Evolutionary conservation across 192 early-diverging fungal genomes (phyloP).

Genomic region (Backusella australiensis): DNA sequence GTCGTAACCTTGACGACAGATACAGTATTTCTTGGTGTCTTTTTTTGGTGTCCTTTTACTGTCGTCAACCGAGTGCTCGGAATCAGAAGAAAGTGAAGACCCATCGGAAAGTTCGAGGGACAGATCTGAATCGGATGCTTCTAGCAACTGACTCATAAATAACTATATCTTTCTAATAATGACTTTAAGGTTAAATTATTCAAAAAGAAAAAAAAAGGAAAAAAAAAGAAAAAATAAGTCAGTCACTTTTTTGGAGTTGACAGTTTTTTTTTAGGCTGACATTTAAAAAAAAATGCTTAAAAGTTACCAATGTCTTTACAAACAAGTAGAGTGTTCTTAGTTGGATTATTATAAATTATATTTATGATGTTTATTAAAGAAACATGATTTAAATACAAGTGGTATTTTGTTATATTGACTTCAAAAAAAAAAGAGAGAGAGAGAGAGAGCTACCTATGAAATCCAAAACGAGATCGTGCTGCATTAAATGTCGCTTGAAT

Average conservation of each 20-base stretch:
- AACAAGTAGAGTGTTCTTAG: too few relatives aligned
- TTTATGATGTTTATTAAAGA: too few relatives aligned
- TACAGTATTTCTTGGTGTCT: constrained; percentile 43
- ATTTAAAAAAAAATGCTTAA: background rate
- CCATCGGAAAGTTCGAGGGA: constrained; percentile 29
- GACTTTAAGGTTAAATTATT: background rate
- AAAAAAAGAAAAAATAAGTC: background rate
- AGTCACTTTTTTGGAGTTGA: too few relatives aligned
- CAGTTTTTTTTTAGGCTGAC: background rate
- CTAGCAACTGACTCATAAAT: constrained; percentile 1
- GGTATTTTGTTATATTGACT: too few relatives aligned
- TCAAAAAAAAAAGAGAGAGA: too few relatives aligned
- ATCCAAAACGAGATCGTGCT: too few relatives aligned
- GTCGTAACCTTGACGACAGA: constrained; percentile 50
- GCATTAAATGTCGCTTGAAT: too few relatives aligned
- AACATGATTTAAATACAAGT: too few relatives aligned
- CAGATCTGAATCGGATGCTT: constrained; percentile 24
- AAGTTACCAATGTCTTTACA: background rate
- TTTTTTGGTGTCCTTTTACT: constrained; percentile 4
- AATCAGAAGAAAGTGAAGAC: constrained; percentile 28
- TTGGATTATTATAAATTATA: too few relatives aligned
- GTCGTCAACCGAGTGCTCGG: constrained; percentile 9
- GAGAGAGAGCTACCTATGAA: too few relatives aligned
- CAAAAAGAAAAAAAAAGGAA: background rate
- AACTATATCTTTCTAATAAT: background rate